Evolutionary conservation across 495 filamentous ascomycete genomes (phyloP).

Genomic region (Aspergillus biplanus): DNA sequence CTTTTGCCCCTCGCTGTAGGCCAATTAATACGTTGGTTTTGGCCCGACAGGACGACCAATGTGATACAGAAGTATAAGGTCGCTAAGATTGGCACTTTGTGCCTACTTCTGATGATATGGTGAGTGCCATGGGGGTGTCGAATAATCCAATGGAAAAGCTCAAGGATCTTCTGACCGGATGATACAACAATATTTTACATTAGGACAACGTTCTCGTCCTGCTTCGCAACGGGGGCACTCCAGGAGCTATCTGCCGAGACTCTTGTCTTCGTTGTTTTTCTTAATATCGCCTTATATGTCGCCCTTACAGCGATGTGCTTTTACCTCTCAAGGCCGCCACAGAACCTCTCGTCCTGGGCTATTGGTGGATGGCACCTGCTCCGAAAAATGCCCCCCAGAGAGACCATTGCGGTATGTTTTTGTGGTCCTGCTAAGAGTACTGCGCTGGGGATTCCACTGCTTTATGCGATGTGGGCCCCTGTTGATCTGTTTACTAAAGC

Average conservation of each 20-base stretch:
- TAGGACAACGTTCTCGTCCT: constrained; percentile 58
- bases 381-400: constrained; percentile 46
- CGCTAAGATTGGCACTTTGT: constrained; percentile 47
- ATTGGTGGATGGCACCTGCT: constrained; percentile 35
- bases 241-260: constrained; percentile 48
- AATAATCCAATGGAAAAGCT: not conserved
- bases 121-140: constrained; percentile 29
- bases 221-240: constrained; percentile 56
- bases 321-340: constrained; percentile 48
- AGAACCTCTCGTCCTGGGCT: constrained; percentile 19
- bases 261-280: constrained; percentile 53
- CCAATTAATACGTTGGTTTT: constrained; percentile 52
- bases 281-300: constrained; percentile 58
- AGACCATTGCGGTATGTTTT: constrained; percentile 59
- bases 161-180: not conserved
- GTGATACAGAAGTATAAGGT: constrained; percentile 49
- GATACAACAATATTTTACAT: not conserved
- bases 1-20: constrained; percentile 54
- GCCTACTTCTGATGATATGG: constrained; percentile 56
- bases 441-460: constrained; percentile 54
- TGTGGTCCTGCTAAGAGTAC: constrained; percentile 62
- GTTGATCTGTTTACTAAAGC: constrained; percentile 53
- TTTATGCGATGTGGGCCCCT: constrained; percentile 57
- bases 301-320: constrained; percentile 54
- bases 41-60: constrained; percentile 44